Conservation (phyloP, 371 early-diverging fungal genomes). For the Rhizomucor miehei region DNA sequence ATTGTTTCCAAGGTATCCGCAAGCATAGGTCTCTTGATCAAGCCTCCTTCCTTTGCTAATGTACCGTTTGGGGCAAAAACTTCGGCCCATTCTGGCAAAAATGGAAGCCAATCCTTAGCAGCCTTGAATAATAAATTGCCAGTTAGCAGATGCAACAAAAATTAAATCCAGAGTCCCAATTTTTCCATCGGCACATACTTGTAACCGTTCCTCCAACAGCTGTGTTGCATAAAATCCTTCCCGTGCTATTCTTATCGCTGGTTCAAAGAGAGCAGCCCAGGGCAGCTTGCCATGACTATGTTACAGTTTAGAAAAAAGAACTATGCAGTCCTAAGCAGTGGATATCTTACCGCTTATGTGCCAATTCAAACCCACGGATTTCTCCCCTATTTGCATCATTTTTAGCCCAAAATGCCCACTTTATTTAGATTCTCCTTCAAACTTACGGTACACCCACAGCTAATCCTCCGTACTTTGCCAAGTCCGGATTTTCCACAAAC, state of each 20-base stretch:
- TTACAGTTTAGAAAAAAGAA: background rate
- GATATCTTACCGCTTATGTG: slow-evolving; percentile 62
- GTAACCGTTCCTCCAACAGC: slow-evolving; percentile 57
- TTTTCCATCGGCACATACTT: too few species aligned
- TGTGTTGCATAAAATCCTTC: slow-evolving; percentile 74
- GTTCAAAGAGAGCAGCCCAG: slow-evolving; percentile 86
- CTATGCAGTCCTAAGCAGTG: too few species aligned
- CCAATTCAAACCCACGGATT: slow-evolving; percentile 81
- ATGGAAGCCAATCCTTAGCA: slow-evolving; percentile 30
- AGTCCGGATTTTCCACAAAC: slow-evolving; percentile 61
- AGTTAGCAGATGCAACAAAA: background rate
- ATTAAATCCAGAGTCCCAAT: slow-evolving; percentile 4
- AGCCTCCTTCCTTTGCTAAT: slow-evolving; percentile 66
- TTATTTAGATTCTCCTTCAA: background rate
- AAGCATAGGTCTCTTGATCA: slow-evolving; percentile 66
- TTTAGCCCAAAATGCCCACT: too few species aligned
- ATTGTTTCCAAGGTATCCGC: slow-evolving; percentile 83
- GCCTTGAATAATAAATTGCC: slow-evolving; percentile 11
- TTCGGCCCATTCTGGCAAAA: slow-evolving; percentile 38
- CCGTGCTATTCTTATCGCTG: slow-evolving; percentile 75
- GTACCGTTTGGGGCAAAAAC: slow-evolving; percentile 72
- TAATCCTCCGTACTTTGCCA: slow-evolving; percentile 76
- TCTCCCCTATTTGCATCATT: slow-evolving; percentile 63
- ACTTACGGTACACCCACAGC: slow-evolving; percentile 87
- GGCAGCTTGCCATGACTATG: slow-evolving; percentile 73